Base-by-base conservation (phyloP, 768 basidiomycete genomes). In the Cytidiella melzeri region DNA sequence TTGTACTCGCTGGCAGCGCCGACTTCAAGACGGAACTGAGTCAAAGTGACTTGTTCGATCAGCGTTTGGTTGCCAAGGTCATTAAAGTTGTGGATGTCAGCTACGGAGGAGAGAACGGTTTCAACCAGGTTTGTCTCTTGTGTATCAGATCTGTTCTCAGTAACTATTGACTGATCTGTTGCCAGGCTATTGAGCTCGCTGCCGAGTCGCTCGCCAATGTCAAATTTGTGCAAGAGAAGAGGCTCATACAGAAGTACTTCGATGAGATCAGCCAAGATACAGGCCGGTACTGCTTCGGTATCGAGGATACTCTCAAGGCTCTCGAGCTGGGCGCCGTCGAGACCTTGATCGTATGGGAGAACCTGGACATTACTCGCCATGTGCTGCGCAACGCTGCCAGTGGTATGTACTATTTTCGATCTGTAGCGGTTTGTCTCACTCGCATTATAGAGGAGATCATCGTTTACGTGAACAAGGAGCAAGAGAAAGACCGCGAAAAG, bases 141-240 rank as follows among this genome's bases (percentile, higher is more conserved):
- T 39, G 41, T 20, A 30, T 43, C 51, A 15, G 6, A 25, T 36
- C 26, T 5, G 23, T 24, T 9, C 7, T 38, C 39, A 21, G 51
- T 41, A 41, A 7, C 47, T 51, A 58, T n/a, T n/a, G n/a, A 52
- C 7, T 46, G 18, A 25, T 15, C 26, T 25, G 20, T 20, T 21
- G 4, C 9, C 57, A 92, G 91, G 95, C 96, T 15, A 98, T 99
- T 57, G 96, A 98, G 64, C 81, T 98, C 45, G 91, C 96, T 0
- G 87, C 92, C 1, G 96, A 99, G 67, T 88, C 92, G 2, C 81
- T 99, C 24, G 84, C 91, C 30, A 98, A 98, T 66, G 96, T 99
- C 74, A 99, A 99, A 67, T 98, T 99, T 60, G 95, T 99, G 27
- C 95, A 98, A 68, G 96, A 99, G 74, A 98, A 98, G 76, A 86